phyloP scores from a whole-genome alignment of 176 grass and related monocot genomes.

The Zea luxurians region DNA sequence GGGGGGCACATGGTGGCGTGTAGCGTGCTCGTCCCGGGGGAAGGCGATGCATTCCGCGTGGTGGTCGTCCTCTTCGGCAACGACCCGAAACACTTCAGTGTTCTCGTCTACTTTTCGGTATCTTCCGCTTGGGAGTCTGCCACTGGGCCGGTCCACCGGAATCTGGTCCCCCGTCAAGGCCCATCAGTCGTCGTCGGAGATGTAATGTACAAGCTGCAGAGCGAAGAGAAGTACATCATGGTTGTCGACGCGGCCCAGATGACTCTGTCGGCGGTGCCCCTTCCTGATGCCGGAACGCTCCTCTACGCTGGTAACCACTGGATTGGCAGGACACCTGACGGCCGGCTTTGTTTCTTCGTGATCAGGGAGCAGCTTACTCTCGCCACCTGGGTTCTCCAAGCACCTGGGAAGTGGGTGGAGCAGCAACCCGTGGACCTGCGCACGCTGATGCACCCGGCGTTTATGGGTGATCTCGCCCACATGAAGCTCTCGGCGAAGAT shows the following conservation, averaged over 20 bases:
- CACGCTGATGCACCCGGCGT: slow-evolving; percentile 14
- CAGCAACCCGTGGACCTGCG: slow-evolving; percentile 32
- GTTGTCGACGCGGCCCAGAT: slow-evolving; percentile 30
- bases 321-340: slow-evolving; percentile 49
- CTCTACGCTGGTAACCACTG: slow-evolving; percentile 46
- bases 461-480: slow-evolving; percentile 22
- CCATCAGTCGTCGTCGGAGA: slow-evolving; percentile 44
- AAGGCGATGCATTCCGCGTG: slow-evolving; percentile 35
- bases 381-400: slow-evolving; percentile 27
- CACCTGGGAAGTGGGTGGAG: slow-evolving; percentile 34
- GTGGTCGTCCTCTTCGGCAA: slow-evolving; percentile 40
- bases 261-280: slow-evolving; percentile 37
- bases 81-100: slow-evolving; percentile 6
- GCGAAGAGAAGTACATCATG: slow-evolving; percentile 39
- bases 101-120: slow-evolving; percentile 8
- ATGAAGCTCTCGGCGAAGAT: slow-evolving; percentile 55
- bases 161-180: not conserved
- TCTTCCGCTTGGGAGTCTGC: slow-evolving; percentile 35
- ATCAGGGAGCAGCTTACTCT: slow-evolving; percentile 38
- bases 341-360: slow-evolving; percentile 48
- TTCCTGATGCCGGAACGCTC: slow-evolving; percentile 2
- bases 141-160: not conserved
- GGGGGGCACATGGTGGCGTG: slow-evolving; percentile 8
- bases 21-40: not conserved
- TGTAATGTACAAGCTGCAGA: slow-evolving; percentile 46